These are phyloP conservation scores for Ceratocystis alfenasii DNA, from an alignment of 2,329 filamentous ascomycete species.

Conservation along the genomic window DNA sequence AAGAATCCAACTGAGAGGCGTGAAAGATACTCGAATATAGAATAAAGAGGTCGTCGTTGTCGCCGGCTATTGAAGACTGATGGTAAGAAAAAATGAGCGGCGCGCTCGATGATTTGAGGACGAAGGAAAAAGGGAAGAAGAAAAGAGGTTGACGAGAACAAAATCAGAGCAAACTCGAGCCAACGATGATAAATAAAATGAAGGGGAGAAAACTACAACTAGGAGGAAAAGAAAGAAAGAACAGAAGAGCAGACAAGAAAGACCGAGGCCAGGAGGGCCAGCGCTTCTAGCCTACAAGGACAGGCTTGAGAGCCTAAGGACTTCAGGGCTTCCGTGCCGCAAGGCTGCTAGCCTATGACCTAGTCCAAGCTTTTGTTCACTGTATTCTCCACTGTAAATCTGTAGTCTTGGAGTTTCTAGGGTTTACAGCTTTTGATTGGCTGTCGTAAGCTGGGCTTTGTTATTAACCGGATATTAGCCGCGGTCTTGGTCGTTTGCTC, in stretches of 20 bases:
- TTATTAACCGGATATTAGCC: not conserved
- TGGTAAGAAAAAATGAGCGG: not conserved
- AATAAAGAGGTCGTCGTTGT: constrained; percentile 6
- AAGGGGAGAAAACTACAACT: not conserved
- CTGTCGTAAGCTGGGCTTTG: not conserved
- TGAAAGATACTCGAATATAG: constrained; percentile 4
- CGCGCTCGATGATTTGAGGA: not conserved
- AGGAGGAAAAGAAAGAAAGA: not conserved
- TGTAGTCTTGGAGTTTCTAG: no score
- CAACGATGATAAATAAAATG: not conserved
- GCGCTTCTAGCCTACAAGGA: not conserved
- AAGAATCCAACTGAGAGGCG: not conserved
- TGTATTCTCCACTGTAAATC: not conserved
- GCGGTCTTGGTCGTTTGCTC: not conserved
- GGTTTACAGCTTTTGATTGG: not conserved
- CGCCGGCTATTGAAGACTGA: not conserved
- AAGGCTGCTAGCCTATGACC: not conserved
- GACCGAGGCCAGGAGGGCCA: not conserved
- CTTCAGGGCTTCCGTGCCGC: not conserved
- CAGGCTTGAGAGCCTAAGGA: not conserved
- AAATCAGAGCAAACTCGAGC: not conserved
- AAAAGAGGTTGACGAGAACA: not conserved
- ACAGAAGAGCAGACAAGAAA: not conserved
- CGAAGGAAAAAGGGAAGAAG: not conserved
- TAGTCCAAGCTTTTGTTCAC: not conserved